Base-by-base conservation (phyloP, 2,329 filamentous ascomycete genomes). In the Zymoseptoria brevis region DNA sequence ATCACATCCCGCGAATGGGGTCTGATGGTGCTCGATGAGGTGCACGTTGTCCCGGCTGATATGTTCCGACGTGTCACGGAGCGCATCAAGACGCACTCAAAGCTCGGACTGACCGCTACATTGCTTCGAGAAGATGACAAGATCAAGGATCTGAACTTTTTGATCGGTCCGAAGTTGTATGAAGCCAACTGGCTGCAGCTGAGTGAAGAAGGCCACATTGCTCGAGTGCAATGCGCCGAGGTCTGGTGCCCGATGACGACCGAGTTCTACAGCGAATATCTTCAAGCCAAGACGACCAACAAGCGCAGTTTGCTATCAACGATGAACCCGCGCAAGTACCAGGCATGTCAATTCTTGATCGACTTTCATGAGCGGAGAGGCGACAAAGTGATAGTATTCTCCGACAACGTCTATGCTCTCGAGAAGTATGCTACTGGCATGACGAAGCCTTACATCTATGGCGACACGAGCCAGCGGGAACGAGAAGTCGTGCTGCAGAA, bases 101-200 rank as follows among this genome's bases (percentile, higher is more conserved):
- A 99, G 74, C 83, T 99, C 7, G 94, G 94, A 6, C 79, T 99
- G 48, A 99, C 94, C 0, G 94, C 94, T 0, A 99, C 94, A 0
- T 79, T 99, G 9, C 84, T 99, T 16, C 85, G 94, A 78, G 94
- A 99, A 75, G 94, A 99, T 70, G 93, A 99, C 79, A 97, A 97
- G 77, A 99, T 99, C 71, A 90, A 89, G 24, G 92, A 97, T 79
- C 76, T 99, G 52, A 99, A 99, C 74, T 99, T 97, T 72, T 77
- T 99, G 60, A 97, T 99, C 69, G 94, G 94, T 0, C 94, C 94
- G 0, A 99, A 99, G 74, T 80, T 99, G 0, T 99, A 96, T 72
- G 94, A 99, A 75, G 94, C 94, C 26, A 99, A 99, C 73, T 99
- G 94, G 94, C 96, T 97, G 86, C 94, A 99, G 74, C 83, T 99